Conservation (phyloP, 2,329 filamentous ascomycete genomes). For the Apiospora hydei region DNA sequence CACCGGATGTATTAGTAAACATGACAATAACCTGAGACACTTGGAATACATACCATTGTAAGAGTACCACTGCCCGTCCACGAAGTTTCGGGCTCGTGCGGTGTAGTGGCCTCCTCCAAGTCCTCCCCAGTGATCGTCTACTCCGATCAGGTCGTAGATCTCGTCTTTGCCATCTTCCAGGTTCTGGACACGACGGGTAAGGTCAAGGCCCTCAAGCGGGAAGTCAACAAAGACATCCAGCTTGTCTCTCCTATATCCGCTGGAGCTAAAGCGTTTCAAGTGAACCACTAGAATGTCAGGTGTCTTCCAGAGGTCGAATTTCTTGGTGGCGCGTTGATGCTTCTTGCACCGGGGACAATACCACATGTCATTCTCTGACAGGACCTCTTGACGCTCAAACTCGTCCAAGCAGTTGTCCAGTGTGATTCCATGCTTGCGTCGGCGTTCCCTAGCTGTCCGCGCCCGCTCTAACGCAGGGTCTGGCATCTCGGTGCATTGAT, state of each 20-base stretch:
- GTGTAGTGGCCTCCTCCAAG: conserved; percentile 97
- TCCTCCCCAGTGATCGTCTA: conserved; percentile 95
- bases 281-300: conserved; percentile 96
- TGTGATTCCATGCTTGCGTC: conserved; percentile 78
- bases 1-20: conserved; percentile 47
- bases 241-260: conserved; percentile 84
- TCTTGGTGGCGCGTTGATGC: conserved; percentile 90
- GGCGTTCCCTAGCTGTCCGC: conserved; percentile 67
- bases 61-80: conserved; percentile 90
- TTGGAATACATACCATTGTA: conserved; percentile 79
- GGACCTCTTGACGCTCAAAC: conserved; percentile 90
- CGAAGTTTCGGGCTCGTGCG: conserved; percentile 91
- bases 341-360: conserved; percentile 97
- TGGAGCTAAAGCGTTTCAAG: conserved; percentile 92
- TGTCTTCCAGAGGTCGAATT: conserved; percentile 95
- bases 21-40: too few species aligned
- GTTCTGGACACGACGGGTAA: conserved; percentile 79
- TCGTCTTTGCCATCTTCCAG: conserved; percentile 82
- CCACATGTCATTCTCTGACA: conserved; percentile 97
- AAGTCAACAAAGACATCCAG: conserved; percentile 92
- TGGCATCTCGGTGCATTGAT: conserved; percentile 58
- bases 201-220: conserved; percentile 84
- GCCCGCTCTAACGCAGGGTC: conserved; percentile 71
- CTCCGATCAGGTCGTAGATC: conserved; percentile 91
- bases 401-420: conserved; percentile 93